Evolutionary conservation across 2,329 filamentous ascomycete species (phyloP), one percentile per base, ranked within the genome.

Genomic region (Fonsecaea pugnacius): DNA sequence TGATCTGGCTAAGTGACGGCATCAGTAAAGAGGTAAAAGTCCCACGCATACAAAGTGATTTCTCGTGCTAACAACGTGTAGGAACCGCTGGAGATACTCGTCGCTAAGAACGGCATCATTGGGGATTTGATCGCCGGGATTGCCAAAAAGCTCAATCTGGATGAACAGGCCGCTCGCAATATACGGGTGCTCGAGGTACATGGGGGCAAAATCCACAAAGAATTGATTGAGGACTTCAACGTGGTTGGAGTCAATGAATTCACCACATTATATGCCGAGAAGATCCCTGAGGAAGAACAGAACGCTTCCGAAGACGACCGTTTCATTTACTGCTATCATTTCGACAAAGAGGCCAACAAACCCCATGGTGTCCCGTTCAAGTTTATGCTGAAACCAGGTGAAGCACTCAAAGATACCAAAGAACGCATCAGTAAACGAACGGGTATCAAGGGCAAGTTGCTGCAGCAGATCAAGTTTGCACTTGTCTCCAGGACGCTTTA

Each of bases 401-500:
- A 99, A 76, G 83, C 84, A 43, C 98, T 99, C 78, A 88, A 87
- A 64, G 91, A 98, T 36, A 97, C 93, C 50, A 97, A 94, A 80
- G 92, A 96, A 79, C 88, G 95, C n/a, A 82, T 99, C 3, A 93
- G 95, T 71, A 94, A 93, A 77, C 85, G 94, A 64, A 96, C 91
- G 0, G 93, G 93, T 30, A 89, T 99, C 79, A 97, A 97, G 78
- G 96, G 95, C 77, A 99, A 99, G 83, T 92, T 92, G 70, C 93
- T 99, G 71, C 94, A 99, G 78, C 98, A 98, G 83, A 95, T 99
- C 78, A 97, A 96, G 78, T 97, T 99, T 81, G 91, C 92, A 6
- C 78, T 96, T 35, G 85, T 97, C 58, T 83, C 88, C 75, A 83
- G 90, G 75, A 71, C 79, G 71, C 84, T 87, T 58, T 96, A 91